These are phyloP conservation scores for Iris pallida DNA, from an alignment of 116 monocot species.

Conservation along the genomic window DNA sequence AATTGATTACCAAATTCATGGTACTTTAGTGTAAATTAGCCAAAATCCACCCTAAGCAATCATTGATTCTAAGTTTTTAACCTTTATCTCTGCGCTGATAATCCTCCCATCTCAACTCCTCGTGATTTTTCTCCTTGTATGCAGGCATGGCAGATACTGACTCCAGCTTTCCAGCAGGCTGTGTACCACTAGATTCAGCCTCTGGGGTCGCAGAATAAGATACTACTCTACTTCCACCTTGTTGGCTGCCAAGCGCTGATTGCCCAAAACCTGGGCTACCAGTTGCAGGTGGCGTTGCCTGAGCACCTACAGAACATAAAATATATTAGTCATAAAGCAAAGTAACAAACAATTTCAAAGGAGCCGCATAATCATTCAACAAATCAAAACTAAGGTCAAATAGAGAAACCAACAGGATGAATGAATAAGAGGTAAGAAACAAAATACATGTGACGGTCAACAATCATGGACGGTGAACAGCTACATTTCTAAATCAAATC, in stretches of 20 bases:
- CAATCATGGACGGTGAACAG: not conserved
- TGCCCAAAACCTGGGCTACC: constrained; percentile 76
- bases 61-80: too few relatives aligned
- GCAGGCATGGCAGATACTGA: constrained; percentile 97
- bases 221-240: constrained; percentile 66
- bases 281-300: constrained; percentile 8
- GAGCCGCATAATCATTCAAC: not conserved
- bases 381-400: not conserved
- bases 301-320: constrained; percentile 11
- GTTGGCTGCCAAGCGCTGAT: constrained; percentile 65
- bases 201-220: constrained; percentile 70
- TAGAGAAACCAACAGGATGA: not conserved
- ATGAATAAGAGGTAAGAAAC: not conserved
- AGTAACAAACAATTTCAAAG: too few relatives aligned
- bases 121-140: constrained; percentile 96
- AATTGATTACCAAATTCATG: too few relatives aligned
- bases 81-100: constrained; percentile 98
- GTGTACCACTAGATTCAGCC: constrained; percentile 59
- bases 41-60: too few relatives aligned
- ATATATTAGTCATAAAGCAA: not conserved
- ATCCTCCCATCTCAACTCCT: constrained; percentile 96
- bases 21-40: too few relatives aligned
- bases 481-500: not conserved
- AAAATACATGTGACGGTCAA: not conserved
- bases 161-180: constrained; percentile 78